Conservation (phyloP, 2,329 filamentous ascomycete species). For the Malbranchea zuffiana region DNA sequence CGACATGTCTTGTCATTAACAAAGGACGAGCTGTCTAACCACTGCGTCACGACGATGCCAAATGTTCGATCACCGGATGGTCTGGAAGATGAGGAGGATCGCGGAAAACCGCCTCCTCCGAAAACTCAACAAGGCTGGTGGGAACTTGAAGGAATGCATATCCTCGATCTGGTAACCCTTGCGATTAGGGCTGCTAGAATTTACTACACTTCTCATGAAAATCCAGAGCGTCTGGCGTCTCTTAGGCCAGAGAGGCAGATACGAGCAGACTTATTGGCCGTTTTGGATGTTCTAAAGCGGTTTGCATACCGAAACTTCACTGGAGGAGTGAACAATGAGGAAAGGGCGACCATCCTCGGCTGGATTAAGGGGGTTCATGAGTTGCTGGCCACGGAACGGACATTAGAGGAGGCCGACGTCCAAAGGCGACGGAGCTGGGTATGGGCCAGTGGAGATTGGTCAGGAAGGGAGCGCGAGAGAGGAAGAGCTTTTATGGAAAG, state of each 20-base stretch:
- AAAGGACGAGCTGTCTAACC: constrained; percentile 24
- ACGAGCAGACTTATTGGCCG: constrained; percentile 68
- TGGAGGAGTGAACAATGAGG: constrained; percentile 67
- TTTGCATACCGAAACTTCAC: constrained; percentile 82
- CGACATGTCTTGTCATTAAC: constrained; percentile 51
- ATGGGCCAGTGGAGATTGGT: constrained; percentile 75
- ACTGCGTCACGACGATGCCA: constrained; percentile 18
- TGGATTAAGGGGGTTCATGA: constrained; percentile 73
- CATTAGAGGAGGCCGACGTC: constrained; percentile 62
- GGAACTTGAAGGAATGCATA: constrained; percentile 81
- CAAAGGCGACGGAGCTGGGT: constrained; percentile 62
- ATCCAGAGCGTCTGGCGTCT: constrained; percentile 70
- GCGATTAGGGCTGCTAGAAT: constrained; percentile 93
- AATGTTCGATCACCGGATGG: constrained; percentile 22
- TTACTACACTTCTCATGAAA: constrained; percentile 88
- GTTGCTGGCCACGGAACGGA: constrained; percentile 66
- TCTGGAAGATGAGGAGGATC: constrained; percentile 31
- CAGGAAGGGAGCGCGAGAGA: constrained; percentile 59
- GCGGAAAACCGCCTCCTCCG: constrained; percentile 17
- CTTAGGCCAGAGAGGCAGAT: constrained; percentile 84
- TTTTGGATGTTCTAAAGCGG: constrained; percentile 83
- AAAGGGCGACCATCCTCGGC: constrained; percentile 59
- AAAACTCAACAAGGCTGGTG: constrained; percentile 54
- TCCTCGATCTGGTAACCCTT: constrained; percentile 83
- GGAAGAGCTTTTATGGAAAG: constrained; percentile 73